phyloP scores from a whole-genome alignment of 192 early-diverging fungal genomes.

The Dissophora ornata region DNA sequence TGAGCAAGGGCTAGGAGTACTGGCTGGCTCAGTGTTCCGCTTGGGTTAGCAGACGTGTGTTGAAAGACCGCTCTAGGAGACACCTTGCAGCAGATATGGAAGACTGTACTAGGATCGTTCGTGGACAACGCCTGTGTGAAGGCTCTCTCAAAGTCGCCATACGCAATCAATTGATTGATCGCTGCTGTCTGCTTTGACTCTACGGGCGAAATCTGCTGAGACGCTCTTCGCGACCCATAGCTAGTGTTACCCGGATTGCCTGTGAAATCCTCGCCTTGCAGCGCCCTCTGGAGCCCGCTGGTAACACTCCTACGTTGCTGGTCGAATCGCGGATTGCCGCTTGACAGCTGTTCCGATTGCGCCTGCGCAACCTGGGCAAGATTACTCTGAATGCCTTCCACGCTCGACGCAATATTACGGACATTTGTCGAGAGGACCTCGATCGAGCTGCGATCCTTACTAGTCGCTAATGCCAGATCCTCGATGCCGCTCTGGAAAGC shows the following conservation, averaged over 20 bases:
- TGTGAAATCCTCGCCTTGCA: constrained; percentile 32
- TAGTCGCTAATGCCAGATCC: constrained; percentile 23
- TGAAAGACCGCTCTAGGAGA: constrained; percentile 54
- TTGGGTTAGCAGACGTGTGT: constrained; percentile 17
- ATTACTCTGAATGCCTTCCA: constrained; percentile 31
- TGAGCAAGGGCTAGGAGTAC: constrained; percentile 58
- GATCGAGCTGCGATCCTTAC: constrained; percentile 34
- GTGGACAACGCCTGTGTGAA: constrained; percentile 57
- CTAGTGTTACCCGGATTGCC: constrained; percentile 13
- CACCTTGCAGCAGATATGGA: constrained; percentile 53
- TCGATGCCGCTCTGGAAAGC: constrained; percentile 57
- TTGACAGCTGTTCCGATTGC: constrained; percentile 16
- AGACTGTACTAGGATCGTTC: constrained; percentile 43
- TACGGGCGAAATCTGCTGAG: constrained; percentile 33
- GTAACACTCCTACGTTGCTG: constrained; percentile 26
- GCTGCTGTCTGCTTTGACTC: constrained; percentile 31
- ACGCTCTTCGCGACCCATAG: constrained; percentile 48
- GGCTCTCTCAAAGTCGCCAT: constrained; percentile 43
- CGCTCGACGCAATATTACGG: constrained; percentile 27
- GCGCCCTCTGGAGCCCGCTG: constrained; percentile 43
- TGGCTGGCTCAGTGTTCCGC: constrained; percentile 50
- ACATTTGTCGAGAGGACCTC: constrained; percentile 19
- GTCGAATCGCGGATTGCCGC: constrained; percentile 14
- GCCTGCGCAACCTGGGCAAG: constrained; percentile 30
- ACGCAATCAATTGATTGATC: constrained; percentile 41